A percentile compares a stretch with the other conserved stretches of the same genome.
Evolutionary conservation across 441 rosid genomes (phyloP).

Genomic region (Jatropha multifida): DNA sequence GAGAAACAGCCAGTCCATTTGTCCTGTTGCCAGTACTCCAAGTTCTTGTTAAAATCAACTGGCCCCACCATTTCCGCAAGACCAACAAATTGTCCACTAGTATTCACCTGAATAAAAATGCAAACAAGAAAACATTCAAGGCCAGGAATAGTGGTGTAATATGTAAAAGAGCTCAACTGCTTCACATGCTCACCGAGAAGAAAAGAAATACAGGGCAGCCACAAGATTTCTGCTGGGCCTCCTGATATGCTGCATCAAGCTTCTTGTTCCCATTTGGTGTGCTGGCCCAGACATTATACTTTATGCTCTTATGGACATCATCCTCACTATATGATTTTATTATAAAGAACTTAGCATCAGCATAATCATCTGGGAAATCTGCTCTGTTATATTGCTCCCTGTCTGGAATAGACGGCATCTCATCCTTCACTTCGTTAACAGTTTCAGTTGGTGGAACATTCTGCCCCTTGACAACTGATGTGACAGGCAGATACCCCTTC

Average conservation of each 20-base stretch:
- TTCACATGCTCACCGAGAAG: conserved; percentile 68
- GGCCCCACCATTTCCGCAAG: conserved; percentile 89
- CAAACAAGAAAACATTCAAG: neutral
- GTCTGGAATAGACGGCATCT: conserved; percentile 40
- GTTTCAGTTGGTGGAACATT: conserved; percentile 35
- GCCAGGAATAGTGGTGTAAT: neutral
- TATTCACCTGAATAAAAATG: conserved; percentile 54
- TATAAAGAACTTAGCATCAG: conserved; percentile 71
- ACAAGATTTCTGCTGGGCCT: conserved; percentile 66
- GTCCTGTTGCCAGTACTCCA: conserved; percentile 95
- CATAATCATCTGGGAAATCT: conserved; percentile 63
- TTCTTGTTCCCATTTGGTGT: conserved; percentile 94
- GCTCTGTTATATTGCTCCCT: conserved; percentile 60
- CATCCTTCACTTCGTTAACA: conserved; percentile 45
- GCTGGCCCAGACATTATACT: conserved; percentile 93
- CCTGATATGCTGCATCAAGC: conserved; percentile 86
- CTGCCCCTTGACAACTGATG: conserved; percentile 48
- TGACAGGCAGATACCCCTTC: conserved; percentile 43
- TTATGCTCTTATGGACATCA: conserved; percentile 91
- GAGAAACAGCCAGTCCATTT: conserved; percentile 97
- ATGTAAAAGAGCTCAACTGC: neutral
- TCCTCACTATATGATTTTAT: conserved; percentile 96
- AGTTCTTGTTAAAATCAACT: conserved; percentile 78
- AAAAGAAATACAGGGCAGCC: conserved; percentile 76
- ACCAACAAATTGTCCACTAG: conserved; percentile 96